These are phyloP conservation scores for Coniochaeta ligniaria DNA, from an alignment of 2,329 filamentous ascomycete genomes.

Conservation along the genomic window DNA sequence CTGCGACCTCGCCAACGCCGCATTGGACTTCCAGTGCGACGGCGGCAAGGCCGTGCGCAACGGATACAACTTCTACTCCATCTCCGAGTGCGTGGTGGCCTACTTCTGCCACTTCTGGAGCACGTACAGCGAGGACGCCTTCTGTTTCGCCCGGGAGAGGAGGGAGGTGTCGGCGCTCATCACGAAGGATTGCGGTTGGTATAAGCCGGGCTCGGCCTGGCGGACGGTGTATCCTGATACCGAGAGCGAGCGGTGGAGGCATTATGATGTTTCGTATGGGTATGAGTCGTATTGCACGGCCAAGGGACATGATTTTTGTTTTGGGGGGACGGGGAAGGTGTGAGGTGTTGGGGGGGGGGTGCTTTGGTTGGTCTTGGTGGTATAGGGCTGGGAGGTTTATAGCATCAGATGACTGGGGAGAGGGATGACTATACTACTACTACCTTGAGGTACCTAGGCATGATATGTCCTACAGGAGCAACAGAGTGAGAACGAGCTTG, in stretches of 20 bases:
- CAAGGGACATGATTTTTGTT: background rate
- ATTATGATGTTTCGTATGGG: background rate
- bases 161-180: background rate
- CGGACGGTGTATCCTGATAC: background rate
- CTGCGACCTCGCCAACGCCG: constrained; percentile 7
- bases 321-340: background rate
- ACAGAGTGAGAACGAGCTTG: no score
- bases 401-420: no score
- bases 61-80: background rate
- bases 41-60: background rate
- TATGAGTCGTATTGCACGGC: background rate
- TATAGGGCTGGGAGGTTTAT: no score
- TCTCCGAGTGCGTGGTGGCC: background rate
- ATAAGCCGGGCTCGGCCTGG: background rate
- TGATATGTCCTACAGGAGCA: no score
- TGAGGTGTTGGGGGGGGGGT: background rate
- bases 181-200: background rate
- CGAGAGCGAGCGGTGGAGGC: background rate
- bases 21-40: constrained; percentile 4
- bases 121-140: background rate
- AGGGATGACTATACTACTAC: no score
- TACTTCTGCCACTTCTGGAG: background rate
- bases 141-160: background rate
- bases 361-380: background rate
- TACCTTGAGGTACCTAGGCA: no score